Conservation (phyloP, 2,329 filamentous ascomycete genomes). For the Aspergillus transmontanensis region DNA sequence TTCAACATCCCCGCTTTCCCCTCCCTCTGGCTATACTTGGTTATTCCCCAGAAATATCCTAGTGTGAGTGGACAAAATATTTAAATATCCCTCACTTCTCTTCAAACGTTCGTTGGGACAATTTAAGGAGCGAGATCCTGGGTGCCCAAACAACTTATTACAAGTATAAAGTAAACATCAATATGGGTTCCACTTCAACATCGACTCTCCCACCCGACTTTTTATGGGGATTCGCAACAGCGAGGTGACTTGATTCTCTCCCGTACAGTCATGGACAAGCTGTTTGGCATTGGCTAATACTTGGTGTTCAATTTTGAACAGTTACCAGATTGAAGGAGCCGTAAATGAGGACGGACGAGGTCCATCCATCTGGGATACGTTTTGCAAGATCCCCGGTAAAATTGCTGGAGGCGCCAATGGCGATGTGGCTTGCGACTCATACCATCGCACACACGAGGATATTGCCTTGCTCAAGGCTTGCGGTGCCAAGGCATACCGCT, state of each 20-base stretch:
- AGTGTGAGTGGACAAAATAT: background rate
- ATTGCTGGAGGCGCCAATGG: constrained; percentile 78
- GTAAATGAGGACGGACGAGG: constrained; percentile 74
- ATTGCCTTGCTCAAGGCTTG: constrained; percentile 75
- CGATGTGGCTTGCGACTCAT: constrained; percentile 81
- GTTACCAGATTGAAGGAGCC: constrained; percentile 86
- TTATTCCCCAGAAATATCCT: too few species aligned
- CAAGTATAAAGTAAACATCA: background rate
- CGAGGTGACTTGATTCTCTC: constrained; percentile 54
- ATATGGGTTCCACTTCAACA: constrained; percentile 30
- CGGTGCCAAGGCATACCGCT: constrained; percentile 76
- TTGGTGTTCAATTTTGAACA: constrained; percentile 39
- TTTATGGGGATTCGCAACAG: constrained; percentile 79
- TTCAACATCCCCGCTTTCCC: constrained; percentile 12
- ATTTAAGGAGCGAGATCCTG: background rate
- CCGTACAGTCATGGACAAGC: background rate
- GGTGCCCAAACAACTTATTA: background rate
- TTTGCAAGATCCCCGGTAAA: constrained; percentile 78
- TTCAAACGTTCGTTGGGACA: constrained; percentile 6
- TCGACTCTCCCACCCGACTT: constrained; percentile 66
- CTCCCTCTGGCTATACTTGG: background rate
- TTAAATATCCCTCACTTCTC: constrained; percentile 21
- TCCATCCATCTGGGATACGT: constrained; percentile 88
- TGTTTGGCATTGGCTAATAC: background rate
- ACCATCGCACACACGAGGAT: constrained; percentile 76